phyloP scores from a whole-genome alignment of 306 rosid genomes.

The Pueraria montana region DNA sequence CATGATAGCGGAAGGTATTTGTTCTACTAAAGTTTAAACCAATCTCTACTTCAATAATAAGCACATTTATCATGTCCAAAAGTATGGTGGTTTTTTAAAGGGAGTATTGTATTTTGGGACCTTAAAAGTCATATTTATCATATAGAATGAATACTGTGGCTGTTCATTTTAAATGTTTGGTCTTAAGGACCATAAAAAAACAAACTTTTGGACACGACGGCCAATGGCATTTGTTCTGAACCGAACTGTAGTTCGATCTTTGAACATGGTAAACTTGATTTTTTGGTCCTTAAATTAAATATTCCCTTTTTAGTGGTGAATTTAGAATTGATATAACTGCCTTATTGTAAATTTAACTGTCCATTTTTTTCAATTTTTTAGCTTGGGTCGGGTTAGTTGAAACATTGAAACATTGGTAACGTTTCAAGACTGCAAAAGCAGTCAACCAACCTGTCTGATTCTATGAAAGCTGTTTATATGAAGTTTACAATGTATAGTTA shows the following conservation, averaged over 20 bases:
- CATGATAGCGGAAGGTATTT: slow-evolving; percentile 31
- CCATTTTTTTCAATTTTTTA: background rate
- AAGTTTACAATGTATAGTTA: background rate
- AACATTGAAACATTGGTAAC: background rate
- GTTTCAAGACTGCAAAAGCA: slow-evolving; percentile 24
- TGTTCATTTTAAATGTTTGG: slow-evolving; percentile 39
- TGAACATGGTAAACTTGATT: slow-evolving; percentile 32
- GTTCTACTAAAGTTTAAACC: no score
- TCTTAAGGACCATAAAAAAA: slow-evolving; percentile 21
- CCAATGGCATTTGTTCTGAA: slow-evolving; percentile 24
- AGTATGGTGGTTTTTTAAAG: slow-evolving; percentile 17
- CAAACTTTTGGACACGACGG: slow-evolving; percentile 30
- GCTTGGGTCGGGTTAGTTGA: background rate
- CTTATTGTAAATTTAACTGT: slow-evolving; percentile 2
- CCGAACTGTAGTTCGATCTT: slow-evolving; percentile 1
- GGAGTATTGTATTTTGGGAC: slow-evolving; percentile 41
- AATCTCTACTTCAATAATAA: background rate
- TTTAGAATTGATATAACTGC: slow-evolving; percentile 17
- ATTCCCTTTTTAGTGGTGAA: slow-evolving; percentile 23
- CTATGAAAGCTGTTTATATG: slow-evolving; percentile 32
- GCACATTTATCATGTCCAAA: slow-evolving; percentile 15
- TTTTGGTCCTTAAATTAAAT: slow-evolving; percentile 32
- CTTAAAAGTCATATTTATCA: slow-evolving; percentile 11
- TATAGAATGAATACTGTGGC: slow-evolving; percentile 17
- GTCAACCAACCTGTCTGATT: slow-evolving; percentile 33